phyloP scores from a whole-genome alignment of 1,284 basidiomycete genomes.

The Chondrostereum purpureum region DNA sequence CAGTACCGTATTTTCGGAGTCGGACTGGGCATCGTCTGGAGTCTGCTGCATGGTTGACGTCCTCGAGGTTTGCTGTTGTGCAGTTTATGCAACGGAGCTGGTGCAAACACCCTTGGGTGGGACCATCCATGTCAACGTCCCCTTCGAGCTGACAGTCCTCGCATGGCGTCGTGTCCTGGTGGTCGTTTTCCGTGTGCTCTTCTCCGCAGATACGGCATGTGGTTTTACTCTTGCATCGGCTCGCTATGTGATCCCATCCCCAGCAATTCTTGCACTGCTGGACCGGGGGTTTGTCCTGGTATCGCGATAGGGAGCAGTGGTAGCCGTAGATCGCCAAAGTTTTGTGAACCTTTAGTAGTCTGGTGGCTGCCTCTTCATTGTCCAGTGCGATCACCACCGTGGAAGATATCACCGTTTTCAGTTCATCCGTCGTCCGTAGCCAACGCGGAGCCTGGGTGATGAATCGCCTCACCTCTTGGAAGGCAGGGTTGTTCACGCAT shows the following conservation, averaged over 20 bases:
- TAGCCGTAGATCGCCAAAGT: conserved; percentile 16
- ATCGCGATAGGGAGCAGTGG: conserved; percentile 13
- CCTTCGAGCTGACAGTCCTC: neutral
- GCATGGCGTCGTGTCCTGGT: neutral
- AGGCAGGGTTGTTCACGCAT: neutral
- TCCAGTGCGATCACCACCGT: conserved; percentile 20
- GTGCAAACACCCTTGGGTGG: conserved; percentile 1
- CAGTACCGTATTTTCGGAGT: conserved; percentile 4
- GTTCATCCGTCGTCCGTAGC: conserved; percentile 9
- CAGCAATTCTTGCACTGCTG: conserved; percentile 24
- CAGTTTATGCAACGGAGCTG: conserved; percentile 6
- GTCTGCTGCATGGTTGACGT: conserved; percentile 6
- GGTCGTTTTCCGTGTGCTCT: conserved; percentile 13
- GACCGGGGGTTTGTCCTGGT: conserved; percentile 16
- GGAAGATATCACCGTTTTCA: conserved; percentile 9
- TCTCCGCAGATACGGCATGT: conserved; percentile 20
- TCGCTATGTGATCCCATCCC: conserved; percentile 19
- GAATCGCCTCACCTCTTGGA: neutral
- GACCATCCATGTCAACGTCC: neutral
- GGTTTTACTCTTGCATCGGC: conserved; percentile 15
- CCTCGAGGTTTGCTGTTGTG: neutral
- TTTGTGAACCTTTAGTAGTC: conserved; percentile 12
- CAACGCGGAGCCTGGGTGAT: neutral
- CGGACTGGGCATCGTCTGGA: conserved; percentile 9
- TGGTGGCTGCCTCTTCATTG: conserved; percentile 15